Evolutionary conservation across 805 yeast genomes (phyloP).

Genomic region (Candida andamanensis): DNA sequence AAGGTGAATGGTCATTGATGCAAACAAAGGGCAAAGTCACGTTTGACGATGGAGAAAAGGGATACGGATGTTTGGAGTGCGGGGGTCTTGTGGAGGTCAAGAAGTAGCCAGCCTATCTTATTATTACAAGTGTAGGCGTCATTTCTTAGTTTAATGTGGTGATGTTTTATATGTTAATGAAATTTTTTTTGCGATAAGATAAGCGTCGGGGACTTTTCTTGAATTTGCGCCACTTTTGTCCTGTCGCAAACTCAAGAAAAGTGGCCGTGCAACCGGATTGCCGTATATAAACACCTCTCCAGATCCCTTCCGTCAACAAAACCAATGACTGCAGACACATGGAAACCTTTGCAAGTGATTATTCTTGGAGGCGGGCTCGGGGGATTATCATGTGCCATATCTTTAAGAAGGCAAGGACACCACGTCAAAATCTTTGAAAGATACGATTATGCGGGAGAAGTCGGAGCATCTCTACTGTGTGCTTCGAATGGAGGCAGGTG

Average conservation of each 20-base stretch:
- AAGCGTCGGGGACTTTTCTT: neutral
- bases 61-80: slow-evolving; percentile 39
- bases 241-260: too few relatives aligned
- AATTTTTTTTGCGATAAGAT: neutral
- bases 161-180: neutral
- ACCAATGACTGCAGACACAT: neutral
- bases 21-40: slow-evolving; percentile 54
- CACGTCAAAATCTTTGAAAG: slow-evolving; percentile 20
- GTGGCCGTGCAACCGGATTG: too few relatives aligned
- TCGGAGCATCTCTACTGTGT: slow-evolving; percentile 24
- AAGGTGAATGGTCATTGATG: slow-evolving; percentile 92
- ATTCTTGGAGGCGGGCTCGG: slow-evolving; percentile 24
- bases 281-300: too few relatives aligned
- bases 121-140: too few relatives aligned
- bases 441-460: slow-evolving; percentile 24
- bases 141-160: too few relatives aligned
- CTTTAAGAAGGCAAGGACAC: slow-evolving; percentile 21
- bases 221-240: too few relatives aligned
- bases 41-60: slow-evolving; percentile 36
- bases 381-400: slow-evolving; percentile 20
- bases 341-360: slow-evolving; percentile 16
- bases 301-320: too few relatives aligned
- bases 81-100: slow-evolving; percentile 38
- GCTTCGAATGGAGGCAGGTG: slow-evolving; percentile 25
- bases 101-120: slow-evolving; percentile 1